Conservation (phyloP, 441 rosid species). For the Eutrema salsugineum region DNA sequence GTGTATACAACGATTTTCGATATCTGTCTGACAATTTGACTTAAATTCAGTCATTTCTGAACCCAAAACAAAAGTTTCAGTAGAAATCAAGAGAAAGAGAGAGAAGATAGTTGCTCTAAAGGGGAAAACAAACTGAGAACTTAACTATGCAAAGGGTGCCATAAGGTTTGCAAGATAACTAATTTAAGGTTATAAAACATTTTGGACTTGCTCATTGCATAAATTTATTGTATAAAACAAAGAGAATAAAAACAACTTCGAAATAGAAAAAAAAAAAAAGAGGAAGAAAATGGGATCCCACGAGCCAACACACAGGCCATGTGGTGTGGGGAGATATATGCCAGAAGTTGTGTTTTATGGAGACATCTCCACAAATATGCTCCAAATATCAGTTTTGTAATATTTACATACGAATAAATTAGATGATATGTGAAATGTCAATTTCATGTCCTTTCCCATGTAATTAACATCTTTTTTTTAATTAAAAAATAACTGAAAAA, state of each 20-base stretch:
- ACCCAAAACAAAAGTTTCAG: no score
- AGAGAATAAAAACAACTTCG: conserved; percentile 2
- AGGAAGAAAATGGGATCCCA: conserved; percentile 13
- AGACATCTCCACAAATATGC: conserved; percentile 24
- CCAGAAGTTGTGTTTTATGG: conserved; percentile 26
- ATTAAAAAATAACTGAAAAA: not conserved
- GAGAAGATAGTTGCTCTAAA: no score
- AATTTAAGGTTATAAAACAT: not conserved
- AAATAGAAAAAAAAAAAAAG: not conserved
- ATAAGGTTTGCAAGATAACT: not conserved
- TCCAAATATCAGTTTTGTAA: not conserved
- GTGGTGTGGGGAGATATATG: conserved; percentile 24
- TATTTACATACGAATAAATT: not conserved
- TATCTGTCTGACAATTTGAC: no score
- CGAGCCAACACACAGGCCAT: conserved; percentile 25
- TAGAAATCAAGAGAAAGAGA: no score
- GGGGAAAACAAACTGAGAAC: no score
- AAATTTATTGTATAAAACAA: not conserved
- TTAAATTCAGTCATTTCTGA: no score
- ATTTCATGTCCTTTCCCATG: not conserved
- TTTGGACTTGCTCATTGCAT: not conserved
- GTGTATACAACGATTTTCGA: not conserved
- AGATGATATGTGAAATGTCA: not conserved
- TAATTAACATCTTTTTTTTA: not conserved
- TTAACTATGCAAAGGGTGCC: no score